Evolutionary conservation across 768 basidiomycete species (phyloP), one percentile per base, ranked within the genome.

Genomic region (Suillus bovinus): DNA sequence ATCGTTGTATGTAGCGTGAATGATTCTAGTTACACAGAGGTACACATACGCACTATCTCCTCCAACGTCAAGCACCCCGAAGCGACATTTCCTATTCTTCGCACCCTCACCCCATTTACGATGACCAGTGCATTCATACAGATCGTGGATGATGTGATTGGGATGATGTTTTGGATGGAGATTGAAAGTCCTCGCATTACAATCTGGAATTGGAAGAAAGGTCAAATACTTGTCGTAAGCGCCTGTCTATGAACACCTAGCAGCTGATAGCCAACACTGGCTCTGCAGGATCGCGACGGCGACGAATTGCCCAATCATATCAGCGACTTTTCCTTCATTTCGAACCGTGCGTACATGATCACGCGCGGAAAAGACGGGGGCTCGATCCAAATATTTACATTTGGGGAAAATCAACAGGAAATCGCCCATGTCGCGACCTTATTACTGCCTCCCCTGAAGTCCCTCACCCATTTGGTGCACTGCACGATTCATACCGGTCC

Each of bases 201-300:
- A n/a, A 50, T 70, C 31, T 86, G 84, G 83, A 81, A 84, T 58
- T 87, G 86, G 86, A 77, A 70, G 61, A 79, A 74, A 0, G 83
- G 81, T 0, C 63, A 68, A 13, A 13, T 73, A 11, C 64, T 84
- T 46, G 74, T 80, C 54, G 85, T 85, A 65, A 44, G 81, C 75
- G 36, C 24, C n/a, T 22, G 31, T 1, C 16, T n/a, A 20, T 36
- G 13, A 46, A 39, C 11, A 27, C 39, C 24, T 3, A 24, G 31
- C 49, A 38, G 39, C 24, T 42, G 29, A 44, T 31, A 33, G 44
- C 24, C 41, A 9, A 31, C 24, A 39, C 13, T 49, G 44, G 41
- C 39, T 58, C 33, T 56, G 13, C 61, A 82, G 82, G 71, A 77
- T 56, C 63, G 70, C 6, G 39, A 63, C 9, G 62, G 61, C 27